These are phyloP conservation scores for Erythrophleum fordii DNA, from an alignment of 306 rosid species.

Conservation along the genomic window DNA sequence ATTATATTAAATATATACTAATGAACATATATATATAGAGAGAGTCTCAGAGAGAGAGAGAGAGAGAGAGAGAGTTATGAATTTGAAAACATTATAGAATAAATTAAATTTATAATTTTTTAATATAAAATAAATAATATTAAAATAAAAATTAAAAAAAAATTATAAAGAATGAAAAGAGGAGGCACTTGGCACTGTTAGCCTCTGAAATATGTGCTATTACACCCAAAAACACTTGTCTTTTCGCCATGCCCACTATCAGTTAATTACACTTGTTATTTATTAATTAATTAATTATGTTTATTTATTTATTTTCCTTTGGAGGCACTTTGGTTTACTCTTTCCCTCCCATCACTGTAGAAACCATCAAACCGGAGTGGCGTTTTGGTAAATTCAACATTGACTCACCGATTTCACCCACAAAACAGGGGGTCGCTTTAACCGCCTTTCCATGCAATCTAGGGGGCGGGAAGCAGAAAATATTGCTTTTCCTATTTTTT, in stretches of 20 bases:
- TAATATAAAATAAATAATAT: background rate
- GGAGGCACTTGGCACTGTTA: background rate
- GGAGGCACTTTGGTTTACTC: slow-evolving; percentile 5
- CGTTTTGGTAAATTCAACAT: background rate
- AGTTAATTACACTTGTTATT: background rate
- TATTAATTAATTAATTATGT: background rate
- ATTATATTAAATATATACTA: too few relatives aligned
- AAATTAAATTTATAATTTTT: background rate
- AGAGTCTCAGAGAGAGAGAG: too few relatives aligned
- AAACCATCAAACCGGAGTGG: slow-evolving; percentile 5
- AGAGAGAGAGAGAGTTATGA: too few relatives aligned
- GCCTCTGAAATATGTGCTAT: background rate
- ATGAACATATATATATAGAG: too few relatives aligned
- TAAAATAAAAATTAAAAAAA: background rate
- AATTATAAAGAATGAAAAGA: background rate
- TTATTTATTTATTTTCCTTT: background rate
- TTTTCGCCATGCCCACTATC: background rate
- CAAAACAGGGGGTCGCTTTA: slow-evolving; percentile 56
- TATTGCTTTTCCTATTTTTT: background rate
- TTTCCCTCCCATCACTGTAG: background rate
- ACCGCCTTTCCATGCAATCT: slow-evolving; percentile 66
- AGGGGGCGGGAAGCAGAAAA: slow-evolving; percentile 47
- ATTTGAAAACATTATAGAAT: background rate
- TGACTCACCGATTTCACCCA: slow-evolving; percentile 27
- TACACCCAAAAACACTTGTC: background rate